Base-by-base conservation (phyloP, 2,329 filamentous ascomycete genomes). In the Epichloe sibirici region DNA sequence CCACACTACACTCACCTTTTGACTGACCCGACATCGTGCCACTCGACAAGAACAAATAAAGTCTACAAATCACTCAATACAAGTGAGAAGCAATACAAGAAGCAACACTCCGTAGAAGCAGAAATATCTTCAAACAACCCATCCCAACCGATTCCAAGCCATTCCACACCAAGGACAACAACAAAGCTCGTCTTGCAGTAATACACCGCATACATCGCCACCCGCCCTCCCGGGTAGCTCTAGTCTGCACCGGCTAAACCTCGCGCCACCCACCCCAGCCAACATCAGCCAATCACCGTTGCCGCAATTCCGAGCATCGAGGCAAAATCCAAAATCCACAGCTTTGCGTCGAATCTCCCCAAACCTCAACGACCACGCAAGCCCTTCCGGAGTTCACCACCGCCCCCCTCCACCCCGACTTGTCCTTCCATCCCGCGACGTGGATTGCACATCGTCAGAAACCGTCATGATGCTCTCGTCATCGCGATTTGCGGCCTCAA, bases 401-500 rank as follows among this genome's bases (percentile, higher is more conserved):
- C n/a, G 7, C 42, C 12, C 23, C n/a, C 15, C 38, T 17, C 34
- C 48, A 38, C 11, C 31, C 34, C 28, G 15, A 25, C 9, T 25
- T 25, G 31, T 37, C 35, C 31, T 31, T 34, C 35, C 34, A n/a
- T n/a, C n/a, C 25, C 25, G 23, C 13, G 21, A 34, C 40, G 35
- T 31, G 35, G 46, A 31, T 39, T 7, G 21, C 40, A 38, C 9
- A 4, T 25, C 31, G 34, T 11, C 25, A 7, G 3, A 45, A n/a
- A 17, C 23, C 28, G 44, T 52, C 63, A 65, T 61, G 57, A 78
- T 78, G 74, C 66, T 76, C 57, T 67, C 69, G 54, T 72, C 73
- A 54, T 66, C 73, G 64, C 74, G 75, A 68, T 73, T 73, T 60
- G 72, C 72, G 63, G 73, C 72, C 68, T 70, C 74, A 61, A 70